A percentile compares a stretch with the other conserved stretches of the same genome.
Evolutionary conservation across 768 basidiomycete genomes (phyloP).

Genomic region (Mycena floridula): DNA sequence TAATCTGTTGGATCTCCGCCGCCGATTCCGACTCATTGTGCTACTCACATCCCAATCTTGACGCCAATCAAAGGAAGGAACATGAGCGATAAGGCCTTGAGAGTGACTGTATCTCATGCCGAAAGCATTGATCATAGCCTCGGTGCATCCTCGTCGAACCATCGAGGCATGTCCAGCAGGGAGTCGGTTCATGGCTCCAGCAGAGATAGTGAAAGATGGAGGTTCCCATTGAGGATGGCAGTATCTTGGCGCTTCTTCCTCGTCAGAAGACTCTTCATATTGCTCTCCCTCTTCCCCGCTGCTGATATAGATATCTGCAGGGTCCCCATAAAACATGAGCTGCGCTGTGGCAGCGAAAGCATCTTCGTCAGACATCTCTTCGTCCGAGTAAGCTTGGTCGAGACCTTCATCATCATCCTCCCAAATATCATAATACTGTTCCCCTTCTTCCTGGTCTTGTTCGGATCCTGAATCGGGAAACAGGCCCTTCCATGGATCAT

Average conservation of each 20-base stretch:
- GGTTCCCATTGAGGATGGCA: constrained; percentile 54
- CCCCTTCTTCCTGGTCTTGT: constrained; percentile 28
- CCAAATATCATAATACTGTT: constrained; percentile 17
- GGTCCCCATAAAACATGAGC: constrained; percentile 20
- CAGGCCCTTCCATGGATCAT: constrained; percentile 68
- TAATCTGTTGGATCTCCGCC: constrained; percentile 35
- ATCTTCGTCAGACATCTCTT: constrained; percentile 31
- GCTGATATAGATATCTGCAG: constrained; percentile 24
- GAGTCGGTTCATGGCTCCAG: constrained; percentile 14
- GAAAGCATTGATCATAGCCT: constrained; percentile 51
- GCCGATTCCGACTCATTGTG: constrained; percentile 15
- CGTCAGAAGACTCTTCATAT: constrained; percentile 29
- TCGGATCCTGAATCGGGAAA: constrained; percentile 46
- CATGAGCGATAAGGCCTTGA: constrained; percentile 45
- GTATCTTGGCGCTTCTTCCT: constrained; percentile 29
- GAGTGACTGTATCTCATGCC: constrained; percentile 48
- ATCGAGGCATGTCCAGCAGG: constrained; percentile 31
- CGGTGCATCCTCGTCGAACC: constrained; percentile 54
- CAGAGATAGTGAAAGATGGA: constrained; percentile 27
- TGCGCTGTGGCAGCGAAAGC: too few species aligned
- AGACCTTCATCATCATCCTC: constrained; percentile 23
- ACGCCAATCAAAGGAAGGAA: constrained; percentile 31
- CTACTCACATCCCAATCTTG: constrained; percentile 17
- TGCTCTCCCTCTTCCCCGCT: constrained; percentile 26
- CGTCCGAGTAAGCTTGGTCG: constrained; percentile 5